Percentiles rank a stretch among this genome's conserved stretches.
phyloP scores from a whole-genome alignment of 768 basidiomycete genomes.

The Boletus fagicola region DNA sequence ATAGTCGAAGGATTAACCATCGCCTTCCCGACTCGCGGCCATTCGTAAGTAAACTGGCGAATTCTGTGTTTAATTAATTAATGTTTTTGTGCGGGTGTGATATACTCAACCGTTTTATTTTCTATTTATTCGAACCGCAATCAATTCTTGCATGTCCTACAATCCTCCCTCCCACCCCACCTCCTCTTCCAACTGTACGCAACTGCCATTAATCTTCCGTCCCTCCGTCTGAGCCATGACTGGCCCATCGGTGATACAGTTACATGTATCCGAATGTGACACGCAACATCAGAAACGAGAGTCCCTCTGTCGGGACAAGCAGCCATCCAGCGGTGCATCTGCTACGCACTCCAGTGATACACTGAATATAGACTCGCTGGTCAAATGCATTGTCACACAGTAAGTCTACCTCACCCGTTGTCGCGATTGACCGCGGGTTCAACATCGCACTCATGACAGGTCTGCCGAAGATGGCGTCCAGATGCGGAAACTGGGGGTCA shows the following conservation, averaged over 20 bases:
- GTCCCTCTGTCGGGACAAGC: not conserved
- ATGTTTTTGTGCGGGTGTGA: not conserved
- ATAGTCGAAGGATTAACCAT: not conserved
- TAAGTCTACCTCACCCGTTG: not conserved
- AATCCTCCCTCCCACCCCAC: no score
- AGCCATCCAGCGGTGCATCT: not conserved
- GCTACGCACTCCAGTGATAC: not conserved
- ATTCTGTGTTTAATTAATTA: not conserved
- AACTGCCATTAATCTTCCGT: constrained; percentile 23
- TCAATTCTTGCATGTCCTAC: not conserved
- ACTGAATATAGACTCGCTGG: constrained; percentile 12
- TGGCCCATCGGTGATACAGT: not conserved
- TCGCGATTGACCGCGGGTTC: not conserved
- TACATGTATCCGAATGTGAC: not conserved
- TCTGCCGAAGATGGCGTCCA: constrained; percentile 32
- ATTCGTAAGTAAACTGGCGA: not conserved
- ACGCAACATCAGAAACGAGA: not conserved
- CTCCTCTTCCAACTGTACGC: not conserved
- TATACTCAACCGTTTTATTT: not conserved
- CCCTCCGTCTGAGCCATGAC: not conserved
- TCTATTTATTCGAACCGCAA: not conserved
- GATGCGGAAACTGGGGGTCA: constrained; percentile 46
- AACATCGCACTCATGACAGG: constrained; percentile 21
- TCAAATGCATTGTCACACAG: constrained; percentile 16
- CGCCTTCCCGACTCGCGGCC: no score